phyloP scores from a whole-genome alignment of 305 asterid species.

The Solanum chacoense region DNA sequence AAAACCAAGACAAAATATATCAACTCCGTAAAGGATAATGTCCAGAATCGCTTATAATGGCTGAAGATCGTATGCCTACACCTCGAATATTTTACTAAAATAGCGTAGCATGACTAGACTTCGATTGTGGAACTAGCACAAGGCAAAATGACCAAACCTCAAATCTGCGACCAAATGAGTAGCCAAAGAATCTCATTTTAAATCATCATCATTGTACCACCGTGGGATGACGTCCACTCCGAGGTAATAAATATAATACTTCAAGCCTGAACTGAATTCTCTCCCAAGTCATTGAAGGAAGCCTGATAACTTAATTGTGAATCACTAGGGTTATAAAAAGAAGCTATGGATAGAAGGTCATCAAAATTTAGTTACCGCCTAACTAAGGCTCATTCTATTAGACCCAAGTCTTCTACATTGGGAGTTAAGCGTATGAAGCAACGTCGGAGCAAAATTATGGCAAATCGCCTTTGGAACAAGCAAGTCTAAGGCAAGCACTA shows the following conservation, averaged over 20 bases:
- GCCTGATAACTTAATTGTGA: neutral
- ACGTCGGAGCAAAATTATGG: neutral
- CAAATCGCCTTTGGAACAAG: neutral
- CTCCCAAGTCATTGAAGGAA: neutral
- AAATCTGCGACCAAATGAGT: neutral
- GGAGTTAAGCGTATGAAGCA: neutral
- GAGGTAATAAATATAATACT: too few relatives aligned
- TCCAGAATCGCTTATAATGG: neutral
- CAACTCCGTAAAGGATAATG: neutral
- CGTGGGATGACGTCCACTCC: neutral
- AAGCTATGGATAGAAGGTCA: neutral
- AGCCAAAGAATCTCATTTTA: neutral
- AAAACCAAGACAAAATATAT: neutral
- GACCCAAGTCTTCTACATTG: neutral
- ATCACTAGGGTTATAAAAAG: neutral
- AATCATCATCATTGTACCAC: neutral
- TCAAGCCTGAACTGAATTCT: neutral
- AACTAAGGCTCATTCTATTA: neutral
- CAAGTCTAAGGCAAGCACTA: neutral
- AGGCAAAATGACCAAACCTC: neutral
- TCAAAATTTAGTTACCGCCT: neutral
- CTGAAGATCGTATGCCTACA: too few relatives aligned
- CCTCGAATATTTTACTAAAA: neutral
- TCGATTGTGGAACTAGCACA: neutral
- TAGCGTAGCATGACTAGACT: neutral